phyloP scores from a whole-genome alignment of 345 rosid species.

The Pistacia integerrima region DNA sequence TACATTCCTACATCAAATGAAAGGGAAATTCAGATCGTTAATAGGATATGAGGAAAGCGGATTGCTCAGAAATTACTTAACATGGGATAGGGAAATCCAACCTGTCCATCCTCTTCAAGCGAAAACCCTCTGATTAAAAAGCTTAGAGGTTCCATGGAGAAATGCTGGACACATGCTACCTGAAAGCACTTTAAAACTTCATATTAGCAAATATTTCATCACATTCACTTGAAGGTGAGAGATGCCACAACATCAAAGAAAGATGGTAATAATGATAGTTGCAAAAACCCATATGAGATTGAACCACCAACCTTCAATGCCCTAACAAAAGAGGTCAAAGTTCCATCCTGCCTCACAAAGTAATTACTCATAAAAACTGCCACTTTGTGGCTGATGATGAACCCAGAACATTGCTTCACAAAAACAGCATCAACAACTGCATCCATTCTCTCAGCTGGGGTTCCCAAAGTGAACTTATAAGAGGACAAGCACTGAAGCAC shows the following conservation, averaged over 20 bases:
- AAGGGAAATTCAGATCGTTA: background rate
- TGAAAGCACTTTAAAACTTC: slow-evolving; percentile 35
- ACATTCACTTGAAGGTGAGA: slow-evolving; percentile 14
- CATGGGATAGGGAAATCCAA: slow-evolving; percentile 26
- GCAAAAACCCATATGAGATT: slow-evolving; percentile 13
- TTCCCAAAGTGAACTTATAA: slow-evolving; percentile 68
- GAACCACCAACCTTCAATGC: slow-evolving; percentile 72
- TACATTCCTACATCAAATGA: background rate
- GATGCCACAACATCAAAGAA: slow-evolving; percentile 9
- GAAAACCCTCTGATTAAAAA: slow-evolving; percentile 53
- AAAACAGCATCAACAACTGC: slow-evolving; percentile 78
- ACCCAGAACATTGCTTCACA: slow-evolving; percentile 73
- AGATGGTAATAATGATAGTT: background rate
- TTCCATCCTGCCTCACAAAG: slow-evolving; percentile 83
- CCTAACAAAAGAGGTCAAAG: slow-evolving; percentile 79
- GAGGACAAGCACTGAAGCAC: slow-evolving; percentile 67
- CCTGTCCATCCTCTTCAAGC: slow-evolving; percentile 54
- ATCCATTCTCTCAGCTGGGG: slow-evolving; percentile 85
- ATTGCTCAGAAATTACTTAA: background rate
- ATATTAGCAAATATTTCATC: slow-evolving; percentile 16
- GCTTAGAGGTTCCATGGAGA: slow-evolving; percentile 71
- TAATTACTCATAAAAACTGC: slow-evolving; percentile 75
- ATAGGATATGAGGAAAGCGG: background rate
- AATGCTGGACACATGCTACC: slow-evolving; percentile 91
- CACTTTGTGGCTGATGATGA: slow-evolving; percentile 70